Conservation (phyloP, 371 early-diverging fungal species). For the Mucor plumbeus region DNA sequence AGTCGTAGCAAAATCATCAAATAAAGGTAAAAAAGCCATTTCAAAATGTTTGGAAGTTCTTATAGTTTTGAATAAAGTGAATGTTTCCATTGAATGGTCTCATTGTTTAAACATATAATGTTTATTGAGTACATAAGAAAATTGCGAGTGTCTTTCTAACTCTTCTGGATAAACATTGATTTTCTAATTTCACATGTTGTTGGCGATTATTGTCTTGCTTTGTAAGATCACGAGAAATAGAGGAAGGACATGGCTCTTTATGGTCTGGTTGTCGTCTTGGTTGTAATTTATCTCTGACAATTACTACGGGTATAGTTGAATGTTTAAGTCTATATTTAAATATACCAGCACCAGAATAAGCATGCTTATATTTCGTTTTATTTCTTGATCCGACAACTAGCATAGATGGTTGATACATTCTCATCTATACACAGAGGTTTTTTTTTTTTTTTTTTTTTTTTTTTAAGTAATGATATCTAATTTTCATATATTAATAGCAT, state of each 20-base stretch:
- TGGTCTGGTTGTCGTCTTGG: background rate
- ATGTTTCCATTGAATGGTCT: background rate
- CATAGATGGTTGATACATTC: conserved; percentile 25
- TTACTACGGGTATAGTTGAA: conserved; percentile 14
- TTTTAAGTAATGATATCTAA: background rate
- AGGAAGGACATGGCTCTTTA: background rate
- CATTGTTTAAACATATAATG: background rate
- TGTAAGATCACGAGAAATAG: background rate
- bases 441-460: too few relatives aligned
- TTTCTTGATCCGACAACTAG: conserved; percentile 23
- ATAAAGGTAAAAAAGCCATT: background rate
- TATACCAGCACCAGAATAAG: conserved; percentile 27
- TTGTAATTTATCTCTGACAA: conserved; percentile 17
- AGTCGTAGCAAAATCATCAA: background rate
- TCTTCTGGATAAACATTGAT: background rate
- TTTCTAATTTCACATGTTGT: background rate
- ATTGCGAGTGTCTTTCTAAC: conserved; percentile 11
- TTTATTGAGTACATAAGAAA: conserved; percentile 7
- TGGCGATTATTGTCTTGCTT: background rate
- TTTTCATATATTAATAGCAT: background rate
- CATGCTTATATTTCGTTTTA: conserved; percentile 15
- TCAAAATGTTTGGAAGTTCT: background rate
- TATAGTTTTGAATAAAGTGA: background rate
- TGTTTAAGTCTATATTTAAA: conserved; percentile 24
- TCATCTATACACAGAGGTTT: background rate